Evolutionary conservation across 345 rosid genomes (phyloP).

Genomic region (Brassica rapa): DNA sequence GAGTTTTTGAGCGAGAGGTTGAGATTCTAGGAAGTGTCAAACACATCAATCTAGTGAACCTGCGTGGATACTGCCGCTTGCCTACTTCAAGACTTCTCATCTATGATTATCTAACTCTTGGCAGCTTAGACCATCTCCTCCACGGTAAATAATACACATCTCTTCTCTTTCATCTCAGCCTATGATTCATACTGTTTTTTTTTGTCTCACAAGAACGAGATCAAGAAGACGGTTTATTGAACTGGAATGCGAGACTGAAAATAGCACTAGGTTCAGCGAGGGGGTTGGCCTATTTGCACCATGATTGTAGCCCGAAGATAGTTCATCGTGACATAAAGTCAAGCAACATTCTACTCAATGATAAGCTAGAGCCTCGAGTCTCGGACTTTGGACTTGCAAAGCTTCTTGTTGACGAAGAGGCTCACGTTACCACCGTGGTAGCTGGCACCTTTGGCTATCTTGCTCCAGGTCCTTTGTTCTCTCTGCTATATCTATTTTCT

Average conservation of each 20-base stretch:
- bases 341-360: slow-evolving; percentile 89
- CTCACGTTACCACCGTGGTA: slow-evolving; percentile 90
- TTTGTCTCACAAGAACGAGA: slow-evolving; percentile 28
- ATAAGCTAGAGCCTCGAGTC: slow-evolving; percentile 85
- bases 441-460: slow-evolving; percentile 98
- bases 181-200: background rate
- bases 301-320: slow-evolving; percentile 86
- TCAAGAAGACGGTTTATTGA: slow-evolving; percentile 51
- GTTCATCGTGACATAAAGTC: slow-evolving; percentile 93
- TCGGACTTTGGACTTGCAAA: slow-evolving; percentile 96
- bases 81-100: slow-evolving; percentile 84
- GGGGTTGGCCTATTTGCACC: slow-evolving; percentile 85
- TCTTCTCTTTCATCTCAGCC: background rate
- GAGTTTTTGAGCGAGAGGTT: slow-evolving; percentile 89
- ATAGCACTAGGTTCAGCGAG: slow-evolving; percentile 87
- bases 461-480: slow-evolving; percentile 72
- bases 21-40: slow-evolving; percentile 95
- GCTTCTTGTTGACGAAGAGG: slow-evolving; percentile 90
- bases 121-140: slow-evolving; percentile 86
- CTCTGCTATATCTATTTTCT: background rate
- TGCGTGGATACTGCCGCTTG: slow-evolving; percentile 92
- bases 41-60: slow-evolving; percentile 89
- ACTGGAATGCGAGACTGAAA: slow-evolving; percentile 71
- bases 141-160: slow-evolving; percentile 52
- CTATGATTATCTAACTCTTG: slow-evolving; percentile 85